These are phyloP conservation scores for Seminavis robusta DNA, from an alignment of 108 stramenopile genomes.

Conservation along the genomic window DNA sequence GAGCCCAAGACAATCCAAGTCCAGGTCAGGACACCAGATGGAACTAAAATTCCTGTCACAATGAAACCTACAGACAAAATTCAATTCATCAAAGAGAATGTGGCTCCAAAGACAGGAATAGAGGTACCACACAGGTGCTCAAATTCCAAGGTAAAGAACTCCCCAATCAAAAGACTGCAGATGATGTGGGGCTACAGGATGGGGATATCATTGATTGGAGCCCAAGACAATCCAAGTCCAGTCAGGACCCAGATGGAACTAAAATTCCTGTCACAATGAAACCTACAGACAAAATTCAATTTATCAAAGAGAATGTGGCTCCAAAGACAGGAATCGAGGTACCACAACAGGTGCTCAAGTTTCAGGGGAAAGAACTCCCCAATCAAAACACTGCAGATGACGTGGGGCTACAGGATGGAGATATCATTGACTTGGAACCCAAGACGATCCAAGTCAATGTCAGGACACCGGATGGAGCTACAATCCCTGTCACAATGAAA, in stretches of 20 bases:
- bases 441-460: conserved; percentile 9
- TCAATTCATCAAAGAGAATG: conserved; percentile 15
- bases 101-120: conserved; percentile 12
- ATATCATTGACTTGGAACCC: conserved; percentile 16
- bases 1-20: conserved; percentile 14
- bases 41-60: neutral
- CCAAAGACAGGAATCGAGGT: conserved; percentile 11
- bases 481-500: neutral
- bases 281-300: conserved; percentile 7
- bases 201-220: conserved; percentile 6
- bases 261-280: conserved; percentile 8
- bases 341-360: conserved; percentile 11
- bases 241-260: conserved; percentile 14
- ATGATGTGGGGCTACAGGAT: conserved; percentile 8
- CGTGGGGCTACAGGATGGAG: conserved; percentile 5
- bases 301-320: conserved; percentile 14
- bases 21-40: conserved; percentile 14
- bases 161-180: conserved; percentile 2
- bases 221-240: conserved; percentile 6
- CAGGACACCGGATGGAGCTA: conserved; percentile 10
- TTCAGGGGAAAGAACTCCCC: conserved; percentile 13
- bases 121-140: conserved; percentile 9
- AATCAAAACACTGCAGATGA: conserved; percentile 5
- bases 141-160: conserved; percentile 8
- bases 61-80: conserved; percentile 11